These are phyloP conservation scores for Lachnellula occidentalis DNA, from an alignment of 2,329 filamentous ascomycete genomes.

Conservation along the genomic window DNA sequence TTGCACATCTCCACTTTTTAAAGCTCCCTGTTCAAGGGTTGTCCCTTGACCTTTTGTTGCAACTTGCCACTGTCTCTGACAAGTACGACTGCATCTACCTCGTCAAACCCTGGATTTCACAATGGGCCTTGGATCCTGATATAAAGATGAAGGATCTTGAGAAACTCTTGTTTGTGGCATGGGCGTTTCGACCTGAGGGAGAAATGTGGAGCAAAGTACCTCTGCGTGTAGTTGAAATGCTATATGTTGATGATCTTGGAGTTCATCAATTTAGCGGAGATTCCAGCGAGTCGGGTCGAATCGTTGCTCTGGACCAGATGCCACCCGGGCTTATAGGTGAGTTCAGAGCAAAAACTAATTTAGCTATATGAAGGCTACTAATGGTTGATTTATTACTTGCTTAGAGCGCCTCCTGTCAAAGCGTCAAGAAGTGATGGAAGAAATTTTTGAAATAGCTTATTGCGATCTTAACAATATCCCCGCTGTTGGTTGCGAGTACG, in stretches of 20 bases:
- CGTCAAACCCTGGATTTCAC: conserved; percentile 7
- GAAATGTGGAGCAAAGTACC: no score
- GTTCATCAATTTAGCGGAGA: no score
- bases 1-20: conserved; percentile 11
- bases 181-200: neutral
- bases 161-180: neutral
- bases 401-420: neutral
- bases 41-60: neutral
- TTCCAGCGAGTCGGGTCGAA: no score
- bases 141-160: neutral
- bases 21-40: neutral
- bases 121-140: conserved; percentile 7
- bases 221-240: no score
- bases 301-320: no score
- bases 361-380: no score
- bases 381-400: no score
- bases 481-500: neutral
- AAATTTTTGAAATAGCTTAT: neutral
- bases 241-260: no score
- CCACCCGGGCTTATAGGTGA: no score
- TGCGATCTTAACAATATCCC: neutral
- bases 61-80: conserved; percentile 10
- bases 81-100: conserved; percentile 9
- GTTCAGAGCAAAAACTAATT: no score
- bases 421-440: neutral